Evolutionary conservation across 257 asterid species (phyloP).

Genomic region (Prunella vulgaris): DNA sequence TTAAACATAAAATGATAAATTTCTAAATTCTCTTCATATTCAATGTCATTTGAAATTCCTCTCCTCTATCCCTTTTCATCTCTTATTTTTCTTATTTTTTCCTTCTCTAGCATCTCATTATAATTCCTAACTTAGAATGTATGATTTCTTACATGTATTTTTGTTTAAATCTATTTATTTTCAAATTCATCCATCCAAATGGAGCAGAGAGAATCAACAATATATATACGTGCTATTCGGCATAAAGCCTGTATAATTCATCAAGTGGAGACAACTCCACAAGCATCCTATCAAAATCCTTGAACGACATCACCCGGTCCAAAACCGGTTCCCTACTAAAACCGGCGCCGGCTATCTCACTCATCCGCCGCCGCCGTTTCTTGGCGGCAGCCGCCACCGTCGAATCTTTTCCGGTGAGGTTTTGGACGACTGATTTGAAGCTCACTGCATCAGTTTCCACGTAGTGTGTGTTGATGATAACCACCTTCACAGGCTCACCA

Average conservation of each 20-base stretch:
- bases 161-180: too few relatives aligned
- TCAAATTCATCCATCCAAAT: too few relatives aligned
- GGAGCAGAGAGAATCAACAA: too few relatives aligned
- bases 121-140: too few relatives aligned
- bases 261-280: constrained; percentile 46
- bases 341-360: not conserved
- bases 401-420: constrained; percentile 58
- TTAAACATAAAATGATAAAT: too few relatives aligned
- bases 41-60: too few relatives aligned
- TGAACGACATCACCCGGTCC: constrained; percentile 34
- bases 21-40: too few relatives aligned
- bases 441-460: constrained; percentile 55
- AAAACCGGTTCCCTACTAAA: constrained; percentile 8
- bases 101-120: too few relatives aligned
- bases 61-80: too few relatives aligned
- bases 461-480: constrained; percentile 57
- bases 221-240: not conserved
- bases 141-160: too few relatives aligned
- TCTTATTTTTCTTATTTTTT: too few relatives aligned
- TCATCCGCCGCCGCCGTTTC: not conserved
- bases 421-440: constrained; percentile 71
- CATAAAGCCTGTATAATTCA: constrained; percentile 30
- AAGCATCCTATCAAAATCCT: constrained; percentile 42
- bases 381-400: not conserved
- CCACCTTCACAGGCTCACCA: constrained; percentile 39